phyloP scores from a whole-genome alignment of 2,329 filamentous ascomycete species.

The Tympanopsis confertula region DNA sequence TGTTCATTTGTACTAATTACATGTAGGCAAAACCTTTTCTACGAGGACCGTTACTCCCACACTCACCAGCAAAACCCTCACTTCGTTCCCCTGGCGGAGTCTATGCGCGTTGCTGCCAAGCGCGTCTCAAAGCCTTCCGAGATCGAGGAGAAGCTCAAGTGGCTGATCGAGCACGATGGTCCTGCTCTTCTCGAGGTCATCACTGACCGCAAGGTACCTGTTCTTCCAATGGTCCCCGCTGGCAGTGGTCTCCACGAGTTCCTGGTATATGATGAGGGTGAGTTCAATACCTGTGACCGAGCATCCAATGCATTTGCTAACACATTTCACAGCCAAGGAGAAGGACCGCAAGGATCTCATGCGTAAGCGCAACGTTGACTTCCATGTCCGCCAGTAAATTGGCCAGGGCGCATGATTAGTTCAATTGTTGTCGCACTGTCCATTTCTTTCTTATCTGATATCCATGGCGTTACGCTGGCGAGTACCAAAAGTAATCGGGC shows the following conservation, averaged over 20 bases:
- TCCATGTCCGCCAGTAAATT: background rate
- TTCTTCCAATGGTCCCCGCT: constrained; percentile 93
- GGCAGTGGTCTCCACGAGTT: constrained; percentile 87
- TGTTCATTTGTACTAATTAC: too few species aligned
- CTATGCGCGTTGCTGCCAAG: constrained; percentile 75
- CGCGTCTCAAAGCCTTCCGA: constrained; percentile 66
- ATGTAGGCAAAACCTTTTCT: constrained; percentile 96
- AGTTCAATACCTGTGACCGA: constrained; percentile 15
- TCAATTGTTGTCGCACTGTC: background rate
- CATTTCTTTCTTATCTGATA: constrained; percentile 1
- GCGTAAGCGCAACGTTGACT: background rate
- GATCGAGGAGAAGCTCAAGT: constrained; percentile 66
- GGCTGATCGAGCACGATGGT: constrained; percentile 82
- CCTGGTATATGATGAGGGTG: constrained; percentile 72
- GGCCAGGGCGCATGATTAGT: background rate
- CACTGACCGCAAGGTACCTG: constrained; percentile 82
- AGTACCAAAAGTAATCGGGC: background rate
- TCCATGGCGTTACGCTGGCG: constrained; percentile 1
- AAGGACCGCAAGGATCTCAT: background rate
- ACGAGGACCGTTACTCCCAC: constrained; percentile 83
- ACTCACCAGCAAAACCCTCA: constrained; percentile 94
- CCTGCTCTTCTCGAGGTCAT: constrained; percentile 86
- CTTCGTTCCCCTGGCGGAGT: constrained; percentile 83
- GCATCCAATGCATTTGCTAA: background rate
- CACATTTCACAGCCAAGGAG: constrained; percentile 1